Base-by-base conservation (phyloP, 306 rosid species). In the Prunus fruticosa region DNA sequence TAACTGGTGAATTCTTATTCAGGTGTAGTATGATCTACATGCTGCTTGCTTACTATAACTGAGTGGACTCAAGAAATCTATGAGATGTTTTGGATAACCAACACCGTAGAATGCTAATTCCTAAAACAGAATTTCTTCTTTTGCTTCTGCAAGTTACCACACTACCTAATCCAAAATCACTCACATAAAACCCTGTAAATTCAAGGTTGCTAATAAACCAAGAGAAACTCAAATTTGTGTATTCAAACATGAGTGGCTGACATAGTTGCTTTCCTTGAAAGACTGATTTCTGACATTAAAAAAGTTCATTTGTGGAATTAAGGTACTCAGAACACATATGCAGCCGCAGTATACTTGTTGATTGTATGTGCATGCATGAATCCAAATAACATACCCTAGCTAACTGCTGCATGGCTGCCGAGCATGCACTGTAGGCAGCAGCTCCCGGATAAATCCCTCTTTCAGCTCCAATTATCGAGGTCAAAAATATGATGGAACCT, bases 401-500 rank as follows among this genome's bases (percentile, higher is more conserved):
- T 80, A 94, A 80, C 74, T 94, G 97, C 81, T 88, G 93, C 46
- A 92, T 66, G 38, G 86, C 97, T 3, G 95, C 98, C 28, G 82
- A 72, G 73, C 86, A 79, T 6, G 95, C 84, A 69, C 89, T 93
- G 73, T 82, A 90, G 4, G 93, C 91, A 20, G 95, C 91, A 75
- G 91, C 90, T 46, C 98, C 97, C 0, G 85, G 87, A 82, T 94
- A 85, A 64, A 94, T 60, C 25, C 96, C 97, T 77, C 98, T 89
- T 75, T 89, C 90, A 15, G 88, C 78, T 64, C 98, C 98, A 41
- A 74, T 45, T 2, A 94, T 81, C 4, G 96, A 82, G 18, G 96
- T 87, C 58, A 92, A 10, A 43, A 92, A 79, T 49, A 94, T 64
- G 38, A 94, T 82, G 71, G 98, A 94, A n/a, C 98, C 98, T 60